Evolutionary conservation across 192 early-diverging fungal genomes (phyloP), one percentile per base, ranked within the genome.

Genomic region (Jimgerdemannia flammicorona): DNA sequence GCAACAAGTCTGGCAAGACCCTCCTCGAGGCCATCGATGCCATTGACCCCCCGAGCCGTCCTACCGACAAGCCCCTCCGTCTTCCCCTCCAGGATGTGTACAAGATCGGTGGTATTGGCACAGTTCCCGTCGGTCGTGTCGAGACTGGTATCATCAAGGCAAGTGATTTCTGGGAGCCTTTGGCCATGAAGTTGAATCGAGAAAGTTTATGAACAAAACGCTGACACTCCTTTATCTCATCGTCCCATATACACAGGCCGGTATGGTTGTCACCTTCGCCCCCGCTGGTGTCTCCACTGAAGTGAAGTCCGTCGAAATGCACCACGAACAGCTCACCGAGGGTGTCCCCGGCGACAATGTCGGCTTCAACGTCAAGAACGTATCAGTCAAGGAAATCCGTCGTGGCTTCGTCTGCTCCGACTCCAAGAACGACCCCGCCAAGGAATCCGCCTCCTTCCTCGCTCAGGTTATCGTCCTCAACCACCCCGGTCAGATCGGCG

Each of bases 321-420:
- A 98, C 89, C 96, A 97, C 92, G 93, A 98, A 86, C 84, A 90
- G 78, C 89, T 97, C 79, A 79, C 80, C 74, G 90, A 97, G 88
- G 95, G 93, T 88, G 84, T 87, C 71, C 94, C 97, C 76, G 97
- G 97, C 77, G 97, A 98, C 92, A 96, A 97, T 92, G 95, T 98
- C 81, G 97, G 95, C 83, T 96, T 98, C 93, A 97, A 97, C 93
- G 91, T 97, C 89, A 98, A 96, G 95, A 95, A 95, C 93, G 94
- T 96, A 9, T 95, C 95, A 74, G 94, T 95, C 87, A 97, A 96
- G 93, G 94, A 96, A 84, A 97, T 97, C 88, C 95, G 95, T 80
- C 94, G 95, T 91, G 97, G 95, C 84, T 89, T 92, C 86, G 95
- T 97, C 87, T 92, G 91, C 90, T 95, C 93, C 74, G 95, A 97